Conservation (phyloP, 2,329 filamentous ascomycete species). For the Bipolaris zeicola region DNA sequence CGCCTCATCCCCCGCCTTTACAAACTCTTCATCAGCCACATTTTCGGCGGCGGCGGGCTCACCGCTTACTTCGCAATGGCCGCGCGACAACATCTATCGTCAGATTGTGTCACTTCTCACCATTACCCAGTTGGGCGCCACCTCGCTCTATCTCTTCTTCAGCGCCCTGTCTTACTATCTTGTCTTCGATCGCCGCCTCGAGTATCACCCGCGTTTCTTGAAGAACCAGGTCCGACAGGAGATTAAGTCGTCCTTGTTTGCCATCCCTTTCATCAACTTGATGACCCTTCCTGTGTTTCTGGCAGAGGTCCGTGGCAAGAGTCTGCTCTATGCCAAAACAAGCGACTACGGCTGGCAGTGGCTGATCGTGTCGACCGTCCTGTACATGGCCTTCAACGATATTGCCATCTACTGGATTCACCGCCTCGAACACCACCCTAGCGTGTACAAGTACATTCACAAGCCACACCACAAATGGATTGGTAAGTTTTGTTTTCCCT, state of each 20-base stretch:
- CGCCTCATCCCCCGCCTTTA: neutral
- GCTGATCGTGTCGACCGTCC: slow-evolving; percentile 2
- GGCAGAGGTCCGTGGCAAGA: slow-evolving; percentile 10
- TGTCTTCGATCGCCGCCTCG: slow-evolving; percentile 12
- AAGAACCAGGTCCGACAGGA: slow-evolving; percentile 12
- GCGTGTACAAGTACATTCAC: slow-evolving; percentile 14
- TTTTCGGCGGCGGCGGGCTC: neutral
- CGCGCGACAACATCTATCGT: slow-evolving; percentile 14
- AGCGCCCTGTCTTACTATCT: slow-evolving; percentile 10
- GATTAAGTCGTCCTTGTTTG: slow-evolving; percentile 9
- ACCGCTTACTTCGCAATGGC: slow-evolving; percentile 9
- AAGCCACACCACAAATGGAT: slow-evolving; percentile 17
- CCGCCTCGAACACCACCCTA: slow-evolving; percentile 14
- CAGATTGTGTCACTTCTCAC: slow-evolving; percentile 11
- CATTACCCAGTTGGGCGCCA: slow-evolving; percentile 10
- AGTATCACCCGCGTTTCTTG: slow-evolving; percentile 13
- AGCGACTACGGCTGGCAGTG: slow-evolving; percentile 12
- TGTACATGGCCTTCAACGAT: slow-evolving; percentile 14
- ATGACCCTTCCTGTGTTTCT: slow-evolving; percentile 9
- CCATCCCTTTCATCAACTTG: slow-evolving; percentile 11
- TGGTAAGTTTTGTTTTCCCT: neutral
- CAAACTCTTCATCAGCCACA: slow-evolving; percentile 7
- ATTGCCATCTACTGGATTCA: slow-evolving; percentile 14
- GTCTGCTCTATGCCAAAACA: slow-evolving; percentile 4
- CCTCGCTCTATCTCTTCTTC: slow-evolving; percentile 12